phyloP scores from a whole-genome alignment of 192 early-diverging fungal genomes.

The Mortierella antarctica region DNA sequence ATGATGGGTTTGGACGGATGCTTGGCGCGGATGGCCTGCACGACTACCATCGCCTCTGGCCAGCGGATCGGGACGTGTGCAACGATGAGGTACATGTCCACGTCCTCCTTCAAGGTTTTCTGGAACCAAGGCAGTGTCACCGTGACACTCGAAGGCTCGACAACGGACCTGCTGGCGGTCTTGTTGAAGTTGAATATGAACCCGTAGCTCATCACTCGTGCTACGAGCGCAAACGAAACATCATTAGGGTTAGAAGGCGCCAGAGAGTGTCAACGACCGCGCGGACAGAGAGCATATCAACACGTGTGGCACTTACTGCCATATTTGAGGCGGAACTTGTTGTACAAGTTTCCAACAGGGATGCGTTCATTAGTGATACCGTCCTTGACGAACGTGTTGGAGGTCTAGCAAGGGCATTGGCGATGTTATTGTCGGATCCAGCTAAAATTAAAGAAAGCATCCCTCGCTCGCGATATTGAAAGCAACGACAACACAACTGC shows the following conservation, averaged over 20 bases:
- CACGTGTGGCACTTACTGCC: slow-evolving; percentile 16
- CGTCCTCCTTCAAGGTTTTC: slow-evolving; percentile 49
- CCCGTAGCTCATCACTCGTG: slow-evolving; percentile 63
- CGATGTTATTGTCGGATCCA: no score
- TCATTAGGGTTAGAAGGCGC: no score
- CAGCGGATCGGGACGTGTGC: slow-evolving; percentile 62
- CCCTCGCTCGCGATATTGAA: no score
- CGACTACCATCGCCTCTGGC: slow-evolving; percentile 52
- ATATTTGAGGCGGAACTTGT: slow-evolving; percentile 51
- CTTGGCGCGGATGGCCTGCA: slow-evolving; percentile 58
- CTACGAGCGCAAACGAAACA: slow-evolving; percentile 5
- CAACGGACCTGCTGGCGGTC: slow-evolving; percentile 42
- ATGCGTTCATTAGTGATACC: slow-evolving; percentile 52
- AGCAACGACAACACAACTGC: no score
- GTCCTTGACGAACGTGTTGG: slow-evolving; percentile 46
- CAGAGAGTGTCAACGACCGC: no score
- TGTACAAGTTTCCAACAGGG: slow-evolving; percentile 56
- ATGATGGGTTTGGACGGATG: slow-evolving; percentile 63
- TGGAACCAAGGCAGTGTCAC: slow-evolving; percentile 64
- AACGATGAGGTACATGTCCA: slow-evolving; percentile 62
- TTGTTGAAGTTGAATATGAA: slow-evolving; percentile 59
- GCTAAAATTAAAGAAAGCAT: no score
- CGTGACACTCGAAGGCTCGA: slow-evolving; percentile 55
- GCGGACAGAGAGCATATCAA: no score
- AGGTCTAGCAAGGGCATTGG: slow-evolving; percentile 7